Percentiles rank a stretch among this genome's conserved stretches.
phyloP scores from a whole-genome alignment of 2,329 filamentous ascomycete species.

The Arthroderma sp. region DNA sequence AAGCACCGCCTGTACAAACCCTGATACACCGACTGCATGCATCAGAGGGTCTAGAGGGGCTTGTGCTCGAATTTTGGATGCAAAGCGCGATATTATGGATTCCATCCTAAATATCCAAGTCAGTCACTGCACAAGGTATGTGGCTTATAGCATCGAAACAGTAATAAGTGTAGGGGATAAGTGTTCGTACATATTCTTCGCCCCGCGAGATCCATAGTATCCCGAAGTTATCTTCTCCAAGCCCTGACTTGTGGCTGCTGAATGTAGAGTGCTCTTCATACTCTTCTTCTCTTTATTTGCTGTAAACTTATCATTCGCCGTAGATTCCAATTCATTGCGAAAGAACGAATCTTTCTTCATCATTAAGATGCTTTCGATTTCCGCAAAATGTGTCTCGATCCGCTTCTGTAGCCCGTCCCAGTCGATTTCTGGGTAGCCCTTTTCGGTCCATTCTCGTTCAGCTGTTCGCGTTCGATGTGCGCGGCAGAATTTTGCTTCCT shows the following conservation, averaged over 20 bases:
- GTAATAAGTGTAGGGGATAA: background rate
- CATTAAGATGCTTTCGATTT: conserved; percentile 40
- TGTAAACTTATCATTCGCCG: conserved; percentile 22
- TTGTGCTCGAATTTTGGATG: conserved; percentile 45
- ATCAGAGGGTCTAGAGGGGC: conserved; percentile 53
- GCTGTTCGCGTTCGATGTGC: conserved; percentile 48
- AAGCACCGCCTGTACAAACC: conserved; percentile 60
- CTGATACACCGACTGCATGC: conserved; percentile 50
- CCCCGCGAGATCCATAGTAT: conserved; percentile 70
- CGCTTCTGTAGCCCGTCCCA: conserved; percentile 51
- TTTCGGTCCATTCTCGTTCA: conserved; percentile 34
- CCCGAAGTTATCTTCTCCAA: conserved; percentile 53
- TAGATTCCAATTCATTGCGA: conserved; percentile 41
- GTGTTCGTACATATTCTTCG: conserved; percentile 51
- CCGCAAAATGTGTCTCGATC: conserved; percentile 42
- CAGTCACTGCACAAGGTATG: conserved; percentile 15
- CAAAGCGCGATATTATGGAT: conserved; percentile 49
- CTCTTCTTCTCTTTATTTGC: conserved; percentile 32
- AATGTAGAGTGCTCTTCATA: conserved; percentile 45
- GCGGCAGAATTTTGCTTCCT: conserved; percentile 51
- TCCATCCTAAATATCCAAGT: conserved; percentile 28
- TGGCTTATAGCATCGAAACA: conserved; percentile 15
- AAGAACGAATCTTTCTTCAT: conserved; percentile 45
- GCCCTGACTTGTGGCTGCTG: conserved; percentile 32
- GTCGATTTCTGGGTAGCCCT: conserved; percentile 56